Evolutionary conservation across 2,329 filamentous ascomycete species (phyloP).

Genomic region (Coniella lustricola): DNA sequence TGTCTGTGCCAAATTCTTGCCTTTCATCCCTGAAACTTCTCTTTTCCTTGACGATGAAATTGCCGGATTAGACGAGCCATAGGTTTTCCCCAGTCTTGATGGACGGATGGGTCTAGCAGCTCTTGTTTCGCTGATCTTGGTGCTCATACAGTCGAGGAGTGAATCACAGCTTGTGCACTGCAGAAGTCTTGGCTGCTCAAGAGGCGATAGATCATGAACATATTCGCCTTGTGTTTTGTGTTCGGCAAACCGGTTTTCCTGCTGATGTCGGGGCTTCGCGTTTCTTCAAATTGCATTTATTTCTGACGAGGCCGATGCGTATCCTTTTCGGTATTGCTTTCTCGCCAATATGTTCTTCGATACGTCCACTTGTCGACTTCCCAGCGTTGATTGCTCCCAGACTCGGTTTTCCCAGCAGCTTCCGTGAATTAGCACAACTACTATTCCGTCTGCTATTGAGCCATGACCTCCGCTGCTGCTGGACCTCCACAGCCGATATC

Average conservation of each 20-base stretch:
- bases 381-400: not conserved
- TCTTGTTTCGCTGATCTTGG: not conserved
- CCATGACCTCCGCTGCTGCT: slow-evolving; percentile 8
- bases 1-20: slow-evolving; percentile 52
- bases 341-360: not conserved
- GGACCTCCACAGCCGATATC: slow-evolving; percentile 15
- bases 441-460: not conserved
- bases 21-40: slow-evolving; percentile 37
- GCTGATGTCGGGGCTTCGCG: not conserved
- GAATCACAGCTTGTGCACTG: not conserved
- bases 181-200: not conserved
- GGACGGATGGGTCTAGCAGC: not conserved
- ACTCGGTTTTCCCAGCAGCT: not conserved
- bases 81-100: not conserved
- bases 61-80: not conserved
- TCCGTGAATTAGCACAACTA: not conserved
- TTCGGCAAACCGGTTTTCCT: not conserved
- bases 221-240: not conserved
- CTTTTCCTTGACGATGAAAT: slow-evolving; percentile 12
- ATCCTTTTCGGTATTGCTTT: slow-evolving; percentile 6
- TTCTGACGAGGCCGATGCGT: slow-evolving; percentile 63
- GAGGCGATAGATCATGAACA: not conserved
- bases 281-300: slow-evolving; percentile 53
- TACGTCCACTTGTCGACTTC: not conserved
- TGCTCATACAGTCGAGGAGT: not conserved